phyloP scores from a whole-genome alignment of 2,329 filamentous ascomycete species.

The Chrysoporthe deuterocubensis region DNA sequence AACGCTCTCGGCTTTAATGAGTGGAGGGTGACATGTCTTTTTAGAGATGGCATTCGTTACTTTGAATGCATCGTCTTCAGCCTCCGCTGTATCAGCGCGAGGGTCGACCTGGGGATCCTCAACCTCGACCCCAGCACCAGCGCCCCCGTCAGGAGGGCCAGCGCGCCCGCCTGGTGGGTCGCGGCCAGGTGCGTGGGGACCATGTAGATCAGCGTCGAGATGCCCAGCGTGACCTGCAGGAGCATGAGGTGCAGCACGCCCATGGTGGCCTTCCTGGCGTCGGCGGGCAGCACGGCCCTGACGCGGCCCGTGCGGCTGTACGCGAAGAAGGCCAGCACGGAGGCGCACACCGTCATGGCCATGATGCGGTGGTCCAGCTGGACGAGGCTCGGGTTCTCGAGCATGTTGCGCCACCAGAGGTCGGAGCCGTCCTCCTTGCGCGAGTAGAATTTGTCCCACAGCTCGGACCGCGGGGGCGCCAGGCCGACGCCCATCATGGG shows the following conservation, averaged over 20 bases:
- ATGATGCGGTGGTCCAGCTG: slow-evolving; percentile 95
- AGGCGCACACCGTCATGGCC: slow-evolving; percentile 84
- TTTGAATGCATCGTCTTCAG: slow-evolving; percentile 35
- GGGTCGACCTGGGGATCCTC: slow-evolving; percentile 70
- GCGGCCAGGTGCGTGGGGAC: slow-evolving; percentile 88
- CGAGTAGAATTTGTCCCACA: slow-evolving; percentile 85
- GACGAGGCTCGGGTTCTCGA: slow-evolving; percentile 94
- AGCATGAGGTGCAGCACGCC: slow-evolving; percentile 83
- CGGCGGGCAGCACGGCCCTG: slow-evolving; percentile 61
- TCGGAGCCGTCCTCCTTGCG: slow-evolving; percentile 78
- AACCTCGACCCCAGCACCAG: slow-evolving; percentile 79
- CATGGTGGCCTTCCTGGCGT: slow-evolving; percentile 70
- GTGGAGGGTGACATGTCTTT: background rate
- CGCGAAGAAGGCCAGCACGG: slow-evolving; percentile 78
- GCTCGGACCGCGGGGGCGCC: slow-evolving; percentile 78
- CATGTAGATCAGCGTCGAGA: slow-evolving; percentile 90
- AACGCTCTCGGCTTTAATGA: background rate
- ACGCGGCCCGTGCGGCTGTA: slow-evolving; percentile 73
- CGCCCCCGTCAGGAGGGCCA: slow-evolving; percentile 82
- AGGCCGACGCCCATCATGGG: slow-evolving; percentile 90
- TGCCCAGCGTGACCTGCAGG: slow-evolving; percentile 83
- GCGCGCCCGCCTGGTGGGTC: slow-evolving; percentile 87
- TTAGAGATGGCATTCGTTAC: background rate
- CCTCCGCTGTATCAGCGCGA: slow-evolving; percentile 61
- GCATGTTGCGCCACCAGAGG: slow-evolving; percentile 94